Evolutionary conservation across 1,284 basidiomycete genomes (phyloP).

Genomic region (Apiotrichum montevideense): DNA sequence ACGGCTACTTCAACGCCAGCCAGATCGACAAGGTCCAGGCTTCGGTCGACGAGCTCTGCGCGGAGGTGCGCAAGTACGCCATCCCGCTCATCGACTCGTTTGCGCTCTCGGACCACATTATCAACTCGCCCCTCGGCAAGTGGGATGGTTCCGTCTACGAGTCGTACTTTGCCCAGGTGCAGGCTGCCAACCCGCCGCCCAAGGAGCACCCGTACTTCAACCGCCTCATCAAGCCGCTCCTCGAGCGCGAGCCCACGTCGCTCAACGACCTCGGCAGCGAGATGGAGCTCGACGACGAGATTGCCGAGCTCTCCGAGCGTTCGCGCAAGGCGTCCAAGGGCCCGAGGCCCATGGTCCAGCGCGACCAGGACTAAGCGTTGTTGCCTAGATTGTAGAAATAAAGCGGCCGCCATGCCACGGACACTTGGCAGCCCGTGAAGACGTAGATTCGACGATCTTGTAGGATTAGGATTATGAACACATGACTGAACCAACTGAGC

Average conservation of each 20-base stretch:
- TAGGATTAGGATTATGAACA: too few relatives aligned
- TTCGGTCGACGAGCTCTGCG: conserved; percentile 50
- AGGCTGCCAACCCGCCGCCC: conserved; percentile 40
- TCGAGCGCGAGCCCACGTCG: conserved; percentile 49
- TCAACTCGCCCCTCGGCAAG: conserved; percentile 55
- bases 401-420: too few relatives aligned
- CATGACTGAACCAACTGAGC: too few relatives aligned
- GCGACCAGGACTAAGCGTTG: conserved; percentile 1
- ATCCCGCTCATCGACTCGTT: conserved; percentile 53
- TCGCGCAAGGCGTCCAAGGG: conserved; percentile 3
- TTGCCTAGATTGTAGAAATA: too few relatives aligned
- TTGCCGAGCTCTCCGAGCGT: conserved; percentile 10
- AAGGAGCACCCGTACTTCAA: conserved; percentile 54
- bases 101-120: conserved; percentile 53
- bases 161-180: conserved; percentile 51
- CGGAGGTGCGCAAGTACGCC: conserved; percentile 49
- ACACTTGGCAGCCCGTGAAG: too few relatives aligned
- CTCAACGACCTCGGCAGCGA: conserved; percentile 49
- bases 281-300: conserved; percentile 47
- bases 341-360: conserved; percentile 1
- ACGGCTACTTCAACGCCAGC: conserved; percentile 48
- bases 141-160: conserved; percentile 51
- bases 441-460: too few relatives aligned
- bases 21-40: conserved; percentile 50
- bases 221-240: conserved; percentile 52